These are phyloP conservation scores for Cyclotella sp. DNA, from an alignment of 108 stramenopile species.

Conservation along the genomic window DNA sequence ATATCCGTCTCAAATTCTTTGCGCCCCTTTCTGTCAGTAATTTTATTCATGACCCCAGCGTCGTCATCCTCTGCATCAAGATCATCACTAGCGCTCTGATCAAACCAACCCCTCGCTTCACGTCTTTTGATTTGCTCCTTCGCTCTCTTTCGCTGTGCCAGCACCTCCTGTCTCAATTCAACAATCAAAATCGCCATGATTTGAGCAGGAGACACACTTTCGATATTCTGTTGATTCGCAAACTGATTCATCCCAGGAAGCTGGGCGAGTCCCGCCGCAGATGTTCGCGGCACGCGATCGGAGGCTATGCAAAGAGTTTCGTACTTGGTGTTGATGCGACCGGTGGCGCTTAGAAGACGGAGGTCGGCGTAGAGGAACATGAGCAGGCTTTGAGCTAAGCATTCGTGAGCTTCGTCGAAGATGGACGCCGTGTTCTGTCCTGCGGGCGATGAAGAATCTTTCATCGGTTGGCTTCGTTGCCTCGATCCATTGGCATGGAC, in stretches of 20 bases:
- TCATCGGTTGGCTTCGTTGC: no score
- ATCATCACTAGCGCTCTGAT: constrained; percentile 24
- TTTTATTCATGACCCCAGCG: constrained; percentile 35
- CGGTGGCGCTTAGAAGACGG: constrained; percentile 67
- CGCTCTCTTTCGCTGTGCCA: constrained; percentile 35
- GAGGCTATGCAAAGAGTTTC: constrained; percentile 66
- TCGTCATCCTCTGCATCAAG: constrained; percentile 38
- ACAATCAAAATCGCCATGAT: constrained; percentile 78
- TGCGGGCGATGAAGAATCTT: no score
- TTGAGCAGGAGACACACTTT: constrained; percentile 59
- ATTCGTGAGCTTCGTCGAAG: constrained; percentile 59
- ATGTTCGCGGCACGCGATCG: constrained; percentile 50
- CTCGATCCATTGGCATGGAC: no score
- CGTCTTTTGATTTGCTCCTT: constrained; percentile 37
- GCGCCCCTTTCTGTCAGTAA: constrained; percentile 44
- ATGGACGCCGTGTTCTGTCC: constrained; percentile 2
- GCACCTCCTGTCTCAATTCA: constrained; percentile 62
- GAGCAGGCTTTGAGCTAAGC: constrained; percentile 62
- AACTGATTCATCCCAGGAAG: constrained; percentile 12
- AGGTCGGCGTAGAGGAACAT: constrained; percentile 78
- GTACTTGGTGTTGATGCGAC: constrained; percentile 67
- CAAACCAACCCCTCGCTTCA: constrained; percentile 19
- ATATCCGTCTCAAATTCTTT: constrained; percentile 59
- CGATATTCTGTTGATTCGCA: constrained; percentile 2
- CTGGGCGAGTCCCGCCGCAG: constrained; percentile 47